Evolutionary conservation across 208 protist species (phyloP), one percentile per base, ranked within the genome.

Genomic region (Acanthamoeba castellanii): DNA sequence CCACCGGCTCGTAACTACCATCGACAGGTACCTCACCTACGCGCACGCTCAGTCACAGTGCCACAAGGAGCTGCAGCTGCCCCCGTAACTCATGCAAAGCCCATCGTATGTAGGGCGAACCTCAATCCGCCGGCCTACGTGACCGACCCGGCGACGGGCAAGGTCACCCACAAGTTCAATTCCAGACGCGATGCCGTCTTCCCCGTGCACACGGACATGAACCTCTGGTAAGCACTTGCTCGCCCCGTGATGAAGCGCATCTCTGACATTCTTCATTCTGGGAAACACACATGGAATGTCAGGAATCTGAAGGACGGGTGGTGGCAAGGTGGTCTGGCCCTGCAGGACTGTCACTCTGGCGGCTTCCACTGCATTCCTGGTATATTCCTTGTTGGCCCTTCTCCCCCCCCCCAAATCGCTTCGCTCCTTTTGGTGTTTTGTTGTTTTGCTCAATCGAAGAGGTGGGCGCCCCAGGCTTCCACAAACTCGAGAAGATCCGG

Each of bases 141-240:
- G 50, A 89, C 57, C 18, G 82, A 89, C 82, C 32, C 47, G 4
- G 82, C 16, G 3, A 84, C 76, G 2, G 82, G 82, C 47, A 1
- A 89, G 47, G 50, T 89, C n/a, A 89, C 37, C 16, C 50, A 55
- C 47, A 59, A 64, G 57, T 89, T 89, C 50, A 89, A 89, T 37
- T 66, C n/a, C 3, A 32, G 82, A 14, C 82, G 82, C 9, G 57
- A 89, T 30, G 82, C 82, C 22, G 42, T 89, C 42, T 89, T 89
- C 57, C 82, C 82, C 4, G 50, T 93, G 50, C 88, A 93, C 64
- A 93, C 55, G 7, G 88, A 93, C 66, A 93, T 93, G 88, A 93
- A 93, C 61, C 37, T 93, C 9, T 93, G 88, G 88, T 76, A n/a
- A n/a, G n/a, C n/a, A n/a, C n/a, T n/a, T n/a, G n/a, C n/a, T n/a